Percentiles rank a stretch among this genome's conserved stretches.
phyloP scores from a whole-genome alignment of 495 filamentous ascomycete species.

The Bacidia gigantensis region DNA sequence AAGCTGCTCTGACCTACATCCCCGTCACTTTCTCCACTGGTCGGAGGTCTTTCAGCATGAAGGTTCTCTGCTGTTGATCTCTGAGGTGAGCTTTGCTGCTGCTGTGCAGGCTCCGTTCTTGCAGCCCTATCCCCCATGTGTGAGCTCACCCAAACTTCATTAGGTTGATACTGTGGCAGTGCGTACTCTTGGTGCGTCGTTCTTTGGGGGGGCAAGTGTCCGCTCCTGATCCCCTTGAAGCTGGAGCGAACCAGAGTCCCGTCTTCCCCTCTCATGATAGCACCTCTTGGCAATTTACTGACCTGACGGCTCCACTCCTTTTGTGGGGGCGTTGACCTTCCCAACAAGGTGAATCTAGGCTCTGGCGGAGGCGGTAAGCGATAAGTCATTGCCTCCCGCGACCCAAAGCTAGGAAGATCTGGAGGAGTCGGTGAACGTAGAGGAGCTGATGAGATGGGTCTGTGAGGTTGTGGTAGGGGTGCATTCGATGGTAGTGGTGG shows the following conservation, averaged over 20 bases:
- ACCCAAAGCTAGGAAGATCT: conserved; percentile 34
- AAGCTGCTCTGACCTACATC: too few species aligned
- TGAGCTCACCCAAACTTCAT: not conserved
- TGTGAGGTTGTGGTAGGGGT: conserved; percentile 21
- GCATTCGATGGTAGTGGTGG: conserved; percentile 5
- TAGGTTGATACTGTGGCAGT: not conserved
- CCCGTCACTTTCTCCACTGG: too few species aligned
- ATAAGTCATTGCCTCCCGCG: conserved; percentile 28
- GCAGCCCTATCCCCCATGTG: not conserved
- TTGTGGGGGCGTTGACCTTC: conserved; percentile 6
- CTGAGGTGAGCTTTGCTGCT: not conserved
- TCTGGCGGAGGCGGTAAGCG: conserved; percentile 15
- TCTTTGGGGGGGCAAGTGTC: conserved; percentile 13
- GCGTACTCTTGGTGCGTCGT: not conserved
- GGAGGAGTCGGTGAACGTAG: conserved; percentile 32
- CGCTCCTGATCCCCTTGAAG: conserved; percentile 9
- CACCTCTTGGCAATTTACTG: conserved; percentile 12
- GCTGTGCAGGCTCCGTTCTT: not conserved
- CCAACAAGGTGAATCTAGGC: conserved; percentile 7
- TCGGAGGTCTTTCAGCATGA: too few species aligned
- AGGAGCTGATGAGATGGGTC: conserved; percentile 30
- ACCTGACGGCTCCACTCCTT: conserved; percentile 11
- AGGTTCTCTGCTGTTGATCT: too few species aligned
- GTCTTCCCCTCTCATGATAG: conserved; percentile 19
- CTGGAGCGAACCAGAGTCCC: conserved; percentile 14